These are phyloP conservation scores for Neofusicoccum ribis DNA, from an alignment of 2,329 filamentous ascomycete species.

Conservation along the genomic window DNA sequence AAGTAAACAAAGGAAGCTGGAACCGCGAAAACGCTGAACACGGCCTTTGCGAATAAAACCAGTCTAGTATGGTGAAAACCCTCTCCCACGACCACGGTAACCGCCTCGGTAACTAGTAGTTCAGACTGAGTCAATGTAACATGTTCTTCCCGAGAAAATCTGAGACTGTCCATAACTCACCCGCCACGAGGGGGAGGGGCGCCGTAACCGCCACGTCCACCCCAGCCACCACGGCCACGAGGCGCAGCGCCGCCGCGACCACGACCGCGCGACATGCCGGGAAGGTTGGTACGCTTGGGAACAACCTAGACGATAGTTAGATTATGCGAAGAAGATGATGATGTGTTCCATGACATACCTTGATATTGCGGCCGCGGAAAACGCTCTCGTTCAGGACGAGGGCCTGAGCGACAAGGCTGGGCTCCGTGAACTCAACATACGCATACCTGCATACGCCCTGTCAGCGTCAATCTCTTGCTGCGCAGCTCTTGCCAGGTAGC, in stretches of 20 bases:
- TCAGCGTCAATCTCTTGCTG: constrained; percentile 55
- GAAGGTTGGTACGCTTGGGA: constrained; percentile 94
- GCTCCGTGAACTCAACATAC: constrained; percentile 97
- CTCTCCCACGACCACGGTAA: constrained; percentile 36
- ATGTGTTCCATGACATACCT: constrained; percentile 58
- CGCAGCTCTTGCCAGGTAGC: constrained; percentile 59
- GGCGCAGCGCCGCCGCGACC: constrained; percentile 55
- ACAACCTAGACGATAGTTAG: constrained; percentile 57
- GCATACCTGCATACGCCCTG: constrained; percentile 72
- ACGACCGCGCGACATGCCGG: constrained; percentile 82
- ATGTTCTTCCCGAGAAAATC: constrained; percentile 21
- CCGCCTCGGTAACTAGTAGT: constrained; percentile 37
- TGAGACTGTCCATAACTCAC: constrained; percentile 27
- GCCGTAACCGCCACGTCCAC: constrained; percentile 52
- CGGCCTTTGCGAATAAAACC: not conserved
- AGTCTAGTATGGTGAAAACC: constrained; percentile 31
- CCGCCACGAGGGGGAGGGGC: constrained; percentile 41
- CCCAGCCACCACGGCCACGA: constrained; percentile 52
- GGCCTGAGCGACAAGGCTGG: constrained; percentile 82
- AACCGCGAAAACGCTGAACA: not conserved
- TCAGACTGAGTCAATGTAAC: not conserved
- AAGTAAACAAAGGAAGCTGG: constrained; percentile 4
- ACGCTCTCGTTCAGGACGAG: constrained; percentile 95
- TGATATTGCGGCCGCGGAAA: constrained; percentile 92
- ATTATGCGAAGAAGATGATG: not conserved